These are phyloP conservation scores for Pholiota adiposa DNA, from an alignment of 1,284 basidiomycete genomes.

Conservation along the genomic window DNA sequence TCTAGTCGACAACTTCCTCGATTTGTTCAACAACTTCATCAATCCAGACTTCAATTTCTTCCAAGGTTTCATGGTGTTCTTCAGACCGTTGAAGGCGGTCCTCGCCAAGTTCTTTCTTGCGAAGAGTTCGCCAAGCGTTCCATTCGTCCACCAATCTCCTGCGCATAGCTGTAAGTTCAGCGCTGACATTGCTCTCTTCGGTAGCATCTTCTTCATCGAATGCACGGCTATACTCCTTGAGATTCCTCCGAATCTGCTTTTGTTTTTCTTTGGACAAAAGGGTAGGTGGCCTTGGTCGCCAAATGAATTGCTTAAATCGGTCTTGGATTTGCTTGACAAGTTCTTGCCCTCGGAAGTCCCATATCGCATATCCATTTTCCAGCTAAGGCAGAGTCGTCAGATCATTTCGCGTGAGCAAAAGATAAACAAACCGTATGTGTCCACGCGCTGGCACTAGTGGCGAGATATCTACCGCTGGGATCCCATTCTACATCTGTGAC, in stretches of 20 bases:
- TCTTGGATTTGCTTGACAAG: constrained; percentile 89
- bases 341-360: constrained; percentile 98
- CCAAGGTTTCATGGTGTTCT: constrained; percentile 64
- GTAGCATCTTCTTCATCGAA: constrained; percentile 98
- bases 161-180: constrained; percentile 91
- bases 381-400: constrained; percentile 55
- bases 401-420: constrained; percentile 5
- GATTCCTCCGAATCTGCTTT: constrained; percentile 85
- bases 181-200: constrained; percentile 93
- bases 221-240: constrained; percentile 88
- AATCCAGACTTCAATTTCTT: constrained; percentile 89
- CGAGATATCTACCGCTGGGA: constrained; percentile 92
- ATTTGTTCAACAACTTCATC: constrained; percentile 92
- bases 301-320: constrained; percentile 98
- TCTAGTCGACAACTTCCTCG: constrained; percentile 73
- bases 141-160: constrained; percentile 96
- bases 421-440: constrained; percentile 77
- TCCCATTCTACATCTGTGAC: constrained; percentile 99
- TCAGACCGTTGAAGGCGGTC: constrained; percentile 43
- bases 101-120: constrained; percentile 63
- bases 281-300: constrained; percentile 93
- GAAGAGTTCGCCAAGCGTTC: constrained; percentile 89
- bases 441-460: constrained; percentile 95
- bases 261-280: constrained; percentile 91
- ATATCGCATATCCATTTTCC: constrained; percentile 96